A percentile compares a stretch with the other conserved stretches of the same genome.
Evolutionary conservation across 1,139 yeast species (phyloP).

Genomic region (Eremothecium sinecaudum): DNA sequence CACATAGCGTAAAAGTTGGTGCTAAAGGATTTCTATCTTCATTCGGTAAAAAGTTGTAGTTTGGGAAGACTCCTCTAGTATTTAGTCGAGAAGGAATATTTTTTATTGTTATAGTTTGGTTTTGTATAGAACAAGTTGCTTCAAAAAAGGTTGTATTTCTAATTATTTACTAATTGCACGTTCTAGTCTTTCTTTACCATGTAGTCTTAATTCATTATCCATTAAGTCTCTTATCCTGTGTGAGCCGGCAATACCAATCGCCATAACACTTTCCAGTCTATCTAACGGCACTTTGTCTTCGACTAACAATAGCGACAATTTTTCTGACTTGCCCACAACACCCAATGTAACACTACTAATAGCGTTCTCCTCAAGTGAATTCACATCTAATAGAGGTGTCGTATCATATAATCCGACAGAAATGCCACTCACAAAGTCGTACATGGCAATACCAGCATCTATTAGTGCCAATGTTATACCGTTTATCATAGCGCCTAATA

Average conservation of each 20-base stretch:
- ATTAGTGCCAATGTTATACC: slow-evolving; percentile 85
- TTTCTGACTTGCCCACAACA: slow-evolving; percentile 72
- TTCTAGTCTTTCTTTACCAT: slow-evolving; percentile 43
- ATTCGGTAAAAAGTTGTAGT: slow-evolving; percentile 25
- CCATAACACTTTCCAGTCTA: slow-evolving; percentile 61
- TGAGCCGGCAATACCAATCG: slow-evolving; percentile 86
- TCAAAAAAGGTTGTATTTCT: background rate
- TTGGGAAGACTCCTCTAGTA: too few species aligned
- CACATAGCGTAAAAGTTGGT: slow-evolving; percentile 26
- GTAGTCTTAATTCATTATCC: slow-evolving; percentile 75
- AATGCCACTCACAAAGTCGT: slow-evolving; percentile 77
- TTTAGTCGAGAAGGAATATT: too few species aligned
- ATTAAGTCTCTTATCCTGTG: slow-evolving; percentile 72
- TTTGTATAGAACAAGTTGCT: background rate
- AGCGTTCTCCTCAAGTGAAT: slow-evolving; percentile 73
- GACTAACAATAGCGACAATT: slow-evolving; percentile 59
- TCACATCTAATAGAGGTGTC: slow-evolving; percentile 72
- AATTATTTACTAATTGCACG: slow-evolving; percentile 19
- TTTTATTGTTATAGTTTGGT: background rate
- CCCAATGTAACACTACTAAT: slow-evolving; percentile 77
- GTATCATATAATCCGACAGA: slow-evolving; percentile 72
- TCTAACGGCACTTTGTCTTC: slow-evolving; percentile 86
- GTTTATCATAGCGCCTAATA: slow-evolving; percentile 70
- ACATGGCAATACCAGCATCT: slow-evolving; percentile 94
- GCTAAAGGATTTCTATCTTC: slow-evolving; percentile 30